These are phyloP conservation scores for Firmiana major DNA, from an alignment of 345 rosid genomes.

Conservation along the genomic window DNA sequence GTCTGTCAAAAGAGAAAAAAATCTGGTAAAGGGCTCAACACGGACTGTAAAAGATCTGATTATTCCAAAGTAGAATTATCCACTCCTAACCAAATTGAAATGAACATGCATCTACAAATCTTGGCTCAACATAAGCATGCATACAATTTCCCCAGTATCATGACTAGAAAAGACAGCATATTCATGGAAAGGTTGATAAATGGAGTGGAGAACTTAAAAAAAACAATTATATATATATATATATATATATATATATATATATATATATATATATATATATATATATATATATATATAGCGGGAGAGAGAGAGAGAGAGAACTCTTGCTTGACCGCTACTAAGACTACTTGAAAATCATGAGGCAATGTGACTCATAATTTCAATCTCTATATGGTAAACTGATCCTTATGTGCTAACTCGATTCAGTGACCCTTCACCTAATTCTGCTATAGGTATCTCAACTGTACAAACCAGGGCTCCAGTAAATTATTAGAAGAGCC, in stretches of 20 bases:
- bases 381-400: not conserved
- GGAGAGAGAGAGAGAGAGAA: too few relatives aligned
- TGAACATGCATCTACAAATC: not conserved
- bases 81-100: not conserved
- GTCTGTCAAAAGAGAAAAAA: constrained; percentile 36
- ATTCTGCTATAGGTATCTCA: not conserved
- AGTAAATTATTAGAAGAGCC: not conserved
- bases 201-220: not conserved
- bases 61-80: constrained; percentile 17
- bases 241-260: not conserved
- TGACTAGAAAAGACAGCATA: not conserved
- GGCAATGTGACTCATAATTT: not conserved
- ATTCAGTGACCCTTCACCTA: not conserved
- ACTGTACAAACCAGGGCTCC: not conserved
- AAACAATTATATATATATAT: not conserved
- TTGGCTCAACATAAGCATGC: not conserved
- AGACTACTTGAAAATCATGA: not conserved
- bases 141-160: not conserved
- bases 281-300: not conserved
- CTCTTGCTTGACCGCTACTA: not conserved
- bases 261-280: not conserved
- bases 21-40: constrained; percentile 20
- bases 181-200: not conserved
- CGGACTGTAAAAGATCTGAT: constrained; percentile 12
- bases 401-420: not conserved